phyloP scores from a whole-genome alignment of 345 rosid genomes.

The Populus ilicifolia region DNA sequence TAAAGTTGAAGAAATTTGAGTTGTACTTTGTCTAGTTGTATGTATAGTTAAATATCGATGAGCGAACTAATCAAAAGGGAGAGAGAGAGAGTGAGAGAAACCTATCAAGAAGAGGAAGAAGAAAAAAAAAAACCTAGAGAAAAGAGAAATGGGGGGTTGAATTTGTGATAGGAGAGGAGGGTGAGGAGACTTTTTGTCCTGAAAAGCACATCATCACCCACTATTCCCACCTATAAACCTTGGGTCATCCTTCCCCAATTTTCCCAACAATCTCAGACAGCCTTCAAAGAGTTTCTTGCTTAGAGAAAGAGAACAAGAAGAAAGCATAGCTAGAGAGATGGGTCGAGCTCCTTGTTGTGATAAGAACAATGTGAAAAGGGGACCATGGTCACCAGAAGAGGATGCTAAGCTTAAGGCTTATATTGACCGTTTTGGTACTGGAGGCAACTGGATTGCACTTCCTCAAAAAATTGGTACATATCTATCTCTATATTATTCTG shows the following conservation, averaged over 20 bases:
- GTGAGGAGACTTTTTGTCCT: conserved; percentile 39
- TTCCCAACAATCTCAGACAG: conserved; percentile 19
- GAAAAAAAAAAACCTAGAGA: conserved; percentile 50
- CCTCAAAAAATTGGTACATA: conserved; percentile 87
- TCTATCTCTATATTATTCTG: neutral
- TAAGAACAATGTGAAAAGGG: conserved; percentile 86
- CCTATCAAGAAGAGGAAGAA: neutral
- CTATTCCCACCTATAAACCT: conserved; percentile 46
- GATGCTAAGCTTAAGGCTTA: conserved; percentile 89
- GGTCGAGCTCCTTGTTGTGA: conserved; percentile 99
- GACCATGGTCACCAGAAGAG: conserved; percentile 98
- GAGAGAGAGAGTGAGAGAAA: conserved; percentile 30
- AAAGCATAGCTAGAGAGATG: conserved; percentile 32
- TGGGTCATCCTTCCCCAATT: conserved; percentile 23
- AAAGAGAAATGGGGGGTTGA: conserved; percentile 32
- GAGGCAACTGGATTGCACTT: conserved; percentile 97
- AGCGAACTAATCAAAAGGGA: conserved; percentile 74
- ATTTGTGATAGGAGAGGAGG: conserved; percentile 30
- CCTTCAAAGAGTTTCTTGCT: neutral
- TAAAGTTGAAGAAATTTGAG: conserved; percentile 29
- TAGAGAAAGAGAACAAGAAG: conserved; percentile 14
- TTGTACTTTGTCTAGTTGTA: conserved; percentile 31
- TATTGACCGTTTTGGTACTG: conserved; percentile 76
- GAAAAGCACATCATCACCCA: conserved; percentile 28
- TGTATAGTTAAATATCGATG: conserved; percentile 19